Base-by-base conservation (phyloP, 2,329 filamentous ascomycete genomes). In the Penicillium digitatum region DNA sequence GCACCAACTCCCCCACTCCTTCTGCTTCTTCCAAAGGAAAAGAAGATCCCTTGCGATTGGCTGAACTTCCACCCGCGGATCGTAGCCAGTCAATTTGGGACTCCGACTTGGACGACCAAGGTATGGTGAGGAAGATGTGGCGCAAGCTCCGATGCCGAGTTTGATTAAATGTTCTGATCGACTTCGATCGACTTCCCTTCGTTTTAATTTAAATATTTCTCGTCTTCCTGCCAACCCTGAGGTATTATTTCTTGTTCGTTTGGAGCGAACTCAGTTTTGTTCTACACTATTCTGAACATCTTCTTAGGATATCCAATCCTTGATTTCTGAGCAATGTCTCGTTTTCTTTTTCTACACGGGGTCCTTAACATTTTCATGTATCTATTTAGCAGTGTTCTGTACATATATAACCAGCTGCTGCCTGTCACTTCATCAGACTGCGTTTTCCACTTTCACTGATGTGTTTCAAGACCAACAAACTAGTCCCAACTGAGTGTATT, bases 21-120 rank as follows among this genome's bases (percentile, higher is more conserved):
- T 59, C 62, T 8, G 48, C 58, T n/a, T 89, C 90, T 66, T 89
- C 91, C 65, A 85, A 76, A 62, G 72, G 80, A 60, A 84, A 75
- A 61, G 72, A 80, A 60, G 78, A 84, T 57, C 80, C 82, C 2
- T 70, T 85, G 32, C 78, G 79, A n/a, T 69, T 84, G 18, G 80
- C 81, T 37, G 77, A 79, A 40, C 72, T 86, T 20, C 74, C 78
- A 2, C 68, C 69, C 8, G 66, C 76, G 10, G 75, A 77, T 18
- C 75, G 78, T 52, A 74, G 63, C 20, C 61, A 65, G 24, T 64
- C 78, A 7, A 64, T 74, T 34, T 76, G 74, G 72, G 75, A 78
- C 60, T 74, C 72, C 4, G 74, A 78, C 40, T 66, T 72, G 20
- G 67, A 72, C 31, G 69, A 73, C 9, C 62, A 67, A 52, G 71